Evolutionary conservation across 495 filamentous ascomycete genomes (phyloP).

Genomic region (Xylaria venustula): DNA sequence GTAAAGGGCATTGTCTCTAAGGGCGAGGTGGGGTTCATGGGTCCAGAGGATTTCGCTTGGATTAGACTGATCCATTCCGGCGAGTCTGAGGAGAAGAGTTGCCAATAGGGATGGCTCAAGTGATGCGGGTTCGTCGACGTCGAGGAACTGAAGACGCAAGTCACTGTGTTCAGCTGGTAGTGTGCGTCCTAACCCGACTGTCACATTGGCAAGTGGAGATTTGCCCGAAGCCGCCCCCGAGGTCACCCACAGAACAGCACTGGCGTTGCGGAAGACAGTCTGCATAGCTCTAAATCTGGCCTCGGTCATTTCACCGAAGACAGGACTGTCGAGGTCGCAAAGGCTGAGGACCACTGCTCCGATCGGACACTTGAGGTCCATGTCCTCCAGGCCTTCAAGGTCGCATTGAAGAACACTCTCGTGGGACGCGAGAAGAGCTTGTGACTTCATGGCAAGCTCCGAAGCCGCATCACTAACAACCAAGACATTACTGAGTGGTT

Average conservation of each 20-base stretch:
- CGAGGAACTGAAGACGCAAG: slow-evolving; percentile 3
- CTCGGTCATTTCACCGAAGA: not conserved
- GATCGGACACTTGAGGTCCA: not conserved
- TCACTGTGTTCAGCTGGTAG: not conserved
- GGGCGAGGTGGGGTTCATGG: not conserved
- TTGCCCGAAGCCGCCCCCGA: not conserved
- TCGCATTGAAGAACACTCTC: no score
- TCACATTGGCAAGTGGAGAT: not conserved
- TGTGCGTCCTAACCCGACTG: not conserved
- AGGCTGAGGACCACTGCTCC: not conserved
- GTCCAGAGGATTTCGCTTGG: not conserved
- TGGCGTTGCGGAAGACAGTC: not conserved
- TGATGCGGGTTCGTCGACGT: not conserved
- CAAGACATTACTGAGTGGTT: not conserved
- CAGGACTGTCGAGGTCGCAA: not conserved
- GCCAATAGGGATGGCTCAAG: not conserved
- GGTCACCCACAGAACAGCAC: slow-evolving; percentile 17
- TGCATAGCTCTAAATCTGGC: not conserved
- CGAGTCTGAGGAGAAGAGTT: not conserved
- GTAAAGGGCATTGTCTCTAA: not conserved
- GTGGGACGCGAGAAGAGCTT: not conserved
- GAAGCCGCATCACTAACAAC: not conserved
- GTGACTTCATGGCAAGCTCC: no score
- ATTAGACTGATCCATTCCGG: not conserved
- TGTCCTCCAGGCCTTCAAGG: not conserved